Percentiles rank a stretch among this genome's conserved stretches.
Evolutionary conservation across 2,329 filamentous ascomycete species (phyloP).

Genomic region (Monosporascus ibericus): DNA sequence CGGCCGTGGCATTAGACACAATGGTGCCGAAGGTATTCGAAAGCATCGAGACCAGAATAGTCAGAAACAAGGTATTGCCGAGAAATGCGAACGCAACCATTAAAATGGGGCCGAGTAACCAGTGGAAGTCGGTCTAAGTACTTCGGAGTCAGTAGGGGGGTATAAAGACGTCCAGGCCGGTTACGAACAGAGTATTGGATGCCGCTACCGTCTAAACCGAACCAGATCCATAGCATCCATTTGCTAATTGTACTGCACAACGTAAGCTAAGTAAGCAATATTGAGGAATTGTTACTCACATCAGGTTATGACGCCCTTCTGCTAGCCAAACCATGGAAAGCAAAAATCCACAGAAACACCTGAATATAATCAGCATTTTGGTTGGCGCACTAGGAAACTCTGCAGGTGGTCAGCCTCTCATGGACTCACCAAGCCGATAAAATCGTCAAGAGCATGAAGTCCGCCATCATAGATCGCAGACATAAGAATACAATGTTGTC

Average conservation of each 20-base stretch:
- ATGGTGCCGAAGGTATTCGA: constrained; percentile 79
- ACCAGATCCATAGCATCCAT: constrained; percentile 95
- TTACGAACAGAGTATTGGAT: constrained; percentile 48
- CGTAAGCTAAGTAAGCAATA: constrained; percentile 6
- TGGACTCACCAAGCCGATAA: constrained; percentile 59
- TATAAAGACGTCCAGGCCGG: constrained; percentile 4
- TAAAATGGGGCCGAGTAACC: constrained; percentile 68
- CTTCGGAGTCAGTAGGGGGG: constrained; percentile 1
- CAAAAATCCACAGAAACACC: constrained; percentile 74
- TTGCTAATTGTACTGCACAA: constrained; percentile 61
- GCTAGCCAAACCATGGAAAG: constrained; percentile 75
- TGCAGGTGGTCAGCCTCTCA: neutral
- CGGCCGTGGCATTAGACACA: constrained; percentile 69
- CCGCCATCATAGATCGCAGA: constrained; percentile 75
- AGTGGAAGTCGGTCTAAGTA: constrained; percentile 62
- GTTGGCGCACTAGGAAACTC: neutral
- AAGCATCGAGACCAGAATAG: constrained; percentile 80
- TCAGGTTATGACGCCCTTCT: constrained; percentile 52
- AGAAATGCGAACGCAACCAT: constrained; percentile 84
- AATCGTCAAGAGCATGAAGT: constrained; percentile 72
- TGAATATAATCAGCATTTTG: constrained; percentile 10
- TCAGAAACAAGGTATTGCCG: constrained; percentile 83
- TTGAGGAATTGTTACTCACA: constrained; percentile 33
- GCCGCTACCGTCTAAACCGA: constrained; percentile 70
- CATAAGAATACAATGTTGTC: constrained; percentile 82